These are phyloP conservation scores for Penicillium sumatraense DNA, from an alignment of 2,329 filamentous ascomycete species.

Conservation along the genomic window DNA sequence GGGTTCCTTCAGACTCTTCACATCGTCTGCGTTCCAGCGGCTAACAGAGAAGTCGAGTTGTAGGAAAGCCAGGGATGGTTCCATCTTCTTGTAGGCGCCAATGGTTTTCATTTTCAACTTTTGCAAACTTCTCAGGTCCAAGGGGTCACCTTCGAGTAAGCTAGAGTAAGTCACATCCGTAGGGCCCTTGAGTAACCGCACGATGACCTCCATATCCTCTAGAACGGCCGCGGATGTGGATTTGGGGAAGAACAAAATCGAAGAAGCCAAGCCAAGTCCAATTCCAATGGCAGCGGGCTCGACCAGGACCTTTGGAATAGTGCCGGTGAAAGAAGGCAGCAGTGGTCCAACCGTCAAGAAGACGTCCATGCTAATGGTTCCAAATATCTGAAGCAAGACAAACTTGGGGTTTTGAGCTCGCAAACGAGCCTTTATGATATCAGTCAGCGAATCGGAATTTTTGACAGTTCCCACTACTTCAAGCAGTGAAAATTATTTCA, in stretches of 20 bases:
- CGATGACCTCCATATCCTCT: conserved; percentile 34
- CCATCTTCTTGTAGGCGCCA: conserved; percentile 41
- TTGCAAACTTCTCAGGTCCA: conserved; percentile 28
- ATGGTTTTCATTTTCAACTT: conserved; percentile 42
- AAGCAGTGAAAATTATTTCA: too few species aligned
- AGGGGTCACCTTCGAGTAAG: conserved; percentile 19
- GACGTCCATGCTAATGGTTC: conserved; percentile 53
- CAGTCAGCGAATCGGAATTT: background rate
- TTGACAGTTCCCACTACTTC: too few species aligned
- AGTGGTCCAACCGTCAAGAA: conserved; percentile 52
- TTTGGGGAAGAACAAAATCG: conserved; percentile 54
- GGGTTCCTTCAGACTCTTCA: conserved; percentile 42
- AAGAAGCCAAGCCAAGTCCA: conserved; percentile 51
- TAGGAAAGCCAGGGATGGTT: conserved; percentile 49
- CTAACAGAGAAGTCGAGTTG: conserved; percentile 54
- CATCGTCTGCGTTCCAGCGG: conserved; percentile 52
- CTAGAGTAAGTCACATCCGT: conserved; percentile 35
- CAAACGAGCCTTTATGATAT: conserved; percentile 42
- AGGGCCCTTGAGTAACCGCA: conserved; percentile 32
- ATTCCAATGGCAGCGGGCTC: conserved; percentile 54
- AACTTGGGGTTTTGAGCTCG: conserved; percentile 54
- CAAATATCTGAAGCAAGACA: conserved; percentile 51
- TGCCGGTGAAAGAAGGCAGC: conserved; percentile 47
- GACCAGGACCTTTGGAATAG: conserved; percentile 45
- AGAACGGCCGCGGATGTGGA: conserved; percentile 55